Conservation (phyloP, 257 asterid genomes). For the Asclepias syriaca region DNA sequence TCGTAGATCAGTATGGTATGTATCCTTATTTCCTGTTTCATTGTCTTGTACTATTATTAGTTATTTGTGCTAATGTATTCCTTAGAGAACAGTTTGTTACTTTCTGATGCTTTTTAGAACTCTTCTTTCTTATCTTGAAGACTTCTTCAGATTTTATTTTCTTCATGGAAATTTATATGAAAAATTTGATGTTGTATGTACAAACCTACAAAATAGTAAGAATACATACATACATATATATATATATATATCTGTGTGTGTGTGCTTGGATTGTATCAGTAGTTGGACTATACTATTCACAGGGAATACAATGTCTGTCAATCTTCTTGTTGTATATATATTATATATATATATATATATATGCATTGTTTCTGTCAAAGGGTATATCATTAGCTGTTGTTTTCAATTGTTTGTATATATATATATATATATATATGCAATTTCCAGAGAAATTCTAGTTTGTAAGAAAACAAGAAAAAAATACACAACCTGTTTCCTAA, state of each 20-base stretch:
- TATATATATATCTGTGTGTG: too few relatives aligned
- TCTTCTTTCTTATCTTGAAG: neutral
- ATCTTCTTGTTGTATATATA: neutral
- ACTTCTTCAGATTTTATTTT: neutral
- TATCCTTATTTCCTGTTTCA: neutral
- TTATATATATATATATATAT: neutral
- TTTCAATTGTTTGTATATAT: neutral
- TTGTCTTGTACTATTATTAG: neutral
- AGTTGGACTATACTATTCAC: neutral
- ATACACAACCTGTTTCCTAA: too few relatives aligned
- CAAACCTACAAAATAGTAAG: neutral
- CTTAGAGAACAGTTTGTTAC: neutral
- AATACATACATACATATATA: neutral
- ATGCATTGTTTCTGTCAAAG: neutral
- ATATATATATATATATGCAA: too few relatives aligned
- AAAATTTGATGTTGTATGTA: neutral
- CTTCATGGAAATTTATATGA: neutral
- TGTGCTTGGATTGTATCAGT: neutral
- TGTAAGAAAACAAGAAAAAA: too few relatives aligned
- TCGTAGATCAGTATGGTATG: neutral
- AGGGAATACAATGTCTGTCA: neutral
- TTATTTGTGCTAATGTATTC: slow-evolving; percentile 3
- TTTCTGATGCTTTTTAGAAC: neutral
- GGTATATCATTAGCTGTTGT: neutral
- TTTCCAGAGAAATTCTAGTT: neutral